These are phyloP conservation scores for Leccinum variabile DNA, from an alignment of 1,284 basidiomycete species.

Conservation along the genomic window DNA sequence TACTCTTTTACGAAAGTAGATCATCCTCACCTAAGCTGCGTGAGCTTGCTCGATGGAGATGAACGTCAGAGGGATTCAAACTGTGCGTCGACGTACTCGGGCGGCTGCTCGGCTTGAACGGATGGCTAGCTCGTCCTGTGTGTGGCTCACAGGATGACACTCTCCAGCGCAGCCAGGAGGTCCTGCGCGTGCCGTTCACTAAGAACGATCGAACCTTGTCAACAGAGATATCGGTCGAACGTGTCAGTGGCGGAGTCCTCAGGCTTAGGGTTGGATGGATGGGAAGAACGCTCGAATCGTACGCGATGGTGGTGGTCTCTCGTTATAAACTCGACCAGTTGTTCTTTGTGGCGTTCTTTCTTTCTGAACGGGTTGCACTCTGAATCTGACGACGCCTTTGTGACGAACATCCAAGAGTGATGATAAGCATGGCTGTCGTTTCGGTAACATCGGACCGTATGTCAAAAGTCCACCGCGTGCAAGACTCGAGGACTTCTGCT, in stretches of 20 bases:
- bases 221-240: background rate
- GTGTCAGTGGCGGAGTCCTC: background rate
- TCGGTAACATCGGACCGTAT: no score
- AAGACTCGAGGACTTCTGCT: background rate
- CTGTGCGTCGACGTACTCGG: constrained; percentile 1
- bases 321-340: constrained; percentile 5
- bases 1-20: background rate
- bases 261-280: background rate
- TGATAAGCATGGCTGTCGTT: background rate
- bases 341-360: background rate
- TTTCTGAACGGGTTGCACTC: background rate
- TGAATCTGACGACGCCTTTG: background rate
- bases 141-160: background rate
- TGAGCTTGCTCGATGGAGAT: background rate
- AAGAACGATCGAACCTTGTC: background rate
- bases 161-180: background rate
- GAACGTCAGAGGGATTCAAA: background rate
- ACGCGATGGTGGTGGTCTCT: background rate
- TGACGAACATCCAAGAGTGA: background rate
- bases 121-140: background rate
- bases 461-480: background rate
- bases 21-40: background rate
- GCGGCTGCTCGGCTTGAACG: background rate
- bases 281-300: background rate
- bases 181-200: background rate